These are phyloP conservation scores for Laburnicola sp. DNA, from an alignment of 2,329 filamentous ascomycete species.

Conservation along the genomic window DNA sequence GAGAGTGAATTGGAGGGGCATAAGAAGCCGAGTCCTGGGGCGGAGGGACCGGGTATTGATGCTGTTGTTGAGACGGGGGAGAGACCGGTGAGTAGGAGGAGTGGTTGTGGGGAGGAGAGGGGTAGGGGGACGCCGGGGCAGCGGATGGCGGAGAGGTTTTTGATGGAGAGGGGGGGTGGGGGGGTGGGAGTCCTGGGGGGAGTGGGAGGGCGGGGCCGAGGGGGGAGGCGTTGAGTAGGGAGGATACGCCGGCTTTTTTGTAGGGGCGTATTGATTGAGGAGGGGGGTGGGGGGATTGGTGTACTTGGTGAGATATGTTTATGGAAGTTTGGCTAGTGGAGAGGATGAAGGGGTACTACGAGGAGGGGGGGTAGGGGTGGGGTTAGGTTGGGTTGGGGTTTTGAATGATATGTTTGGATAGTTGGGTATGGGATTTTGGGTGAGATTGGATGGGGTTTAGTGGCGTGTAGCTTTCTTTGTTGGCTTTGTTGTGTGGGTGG, in stretches of 20 bases:
- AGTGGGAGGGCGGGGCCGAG: constrained; percentile 9
- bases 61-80: constrained; percentile 10
- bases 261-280: not conserved
- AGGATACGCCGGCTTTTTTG: constrained; percentile 31
- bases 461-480: too few species aligned
- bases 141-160: constrained; percentile 36
- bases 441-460: too few species aligned
- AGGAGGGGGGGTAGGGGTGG: too few species aligned
- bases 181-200: constrained; percentile 8
- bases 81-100: constrained; percentile 1
- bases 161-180: constrained; percentile 27
- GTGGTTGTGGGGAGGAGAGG: not conserved
- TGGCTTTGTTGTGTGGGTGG: too few species aligned
- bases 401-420: too few species aligned
- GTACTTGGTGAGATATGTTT: too few species aligned
- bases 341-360: too few species aligned
- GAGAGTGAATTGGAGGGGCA: constrained; percentile 21
- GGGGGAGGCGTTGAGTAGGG: constrained; percentile 16
- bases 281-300: too few species aligned
- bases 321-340: too few species aligned
- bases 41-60: constrained; percentile 19
- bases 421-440: too few species aligned
- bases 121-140: constrained; percentile 30
- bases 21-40: constrained; percentile 20
- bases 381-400: too few species aligned